Evolutionary conservation across 73 alveolate genomes (phyloP).

Genomic region (Symbiodinium pilosum): DNA sequence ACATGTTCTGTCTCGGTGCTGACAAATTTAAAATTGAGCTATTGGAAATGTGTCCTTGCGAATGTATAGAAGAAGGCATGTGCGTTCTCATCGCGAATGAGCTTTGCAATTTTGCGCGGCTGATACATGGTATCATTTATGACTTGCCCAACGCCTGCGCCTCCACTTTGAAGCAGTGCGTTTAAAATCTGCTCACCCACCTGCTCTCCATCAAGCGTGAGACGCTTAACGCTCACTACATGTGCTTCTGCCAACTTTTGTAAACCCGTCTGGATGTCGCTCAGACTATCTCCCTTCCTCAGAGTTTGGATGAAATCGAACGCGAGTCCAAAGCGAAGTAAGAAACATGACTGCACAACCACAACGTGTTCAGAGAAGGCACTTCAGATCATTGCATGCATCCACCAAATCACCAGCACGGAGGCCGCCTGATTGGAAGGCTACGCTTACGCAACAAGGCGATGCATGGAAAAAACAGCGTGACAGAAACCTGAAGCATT

Average conservation of each 20-base stretch:
- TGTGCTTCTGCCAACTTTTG: neutral
- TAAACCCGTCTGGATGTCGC: slow-evolving; percentile 20
- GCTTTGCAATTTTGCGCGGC: slow-evolving; percentile 12
- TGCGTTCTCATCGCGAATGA: slow-evolving; percentile 7
- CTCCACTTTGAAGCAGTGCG: slow-evolving; percentile 1
- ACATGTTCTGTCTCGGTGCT: neutral
- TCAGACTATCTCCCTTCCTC: slow-evolving; percentile 11
- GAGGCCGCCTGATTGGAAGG: slow-evolving; percentile 17
- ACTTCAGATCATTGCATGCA: slow-evolving; percentile 22
- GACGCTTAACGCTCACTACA: neutral
- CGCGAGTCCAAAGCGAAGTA: slow-evolving; percentile 5
- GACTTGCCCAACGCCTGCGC: slow-evolving; percentile 13
- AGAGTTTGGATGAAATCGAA: slow-evolving; percentile 6
- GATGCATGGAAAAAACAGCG: slow-evolving; percentile 4
- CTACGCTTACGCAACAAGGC: slow-evolving; percentile 1
- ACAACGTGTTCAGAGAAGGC: neutral
- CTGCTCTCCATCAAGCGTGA: slow-evolving; percentile 12
- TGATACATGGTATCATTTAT: neutral
- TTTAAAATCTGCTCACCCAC: neutral
- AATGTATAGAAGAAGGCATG: too few species aligned
- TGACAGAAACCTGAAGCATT: neutral
- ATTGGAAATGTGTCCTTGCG: too few species aligned
- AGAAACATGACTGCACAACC: slow-evolving; percentile 2
- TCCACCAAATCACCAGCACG: slow-evolving; percentile 24
- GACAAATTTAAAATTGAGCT: neutral